Base-by-base conservation (phyloP, 768 basidiomycete genomes). In the Rhodotorula kratochvilovae region DNA sequence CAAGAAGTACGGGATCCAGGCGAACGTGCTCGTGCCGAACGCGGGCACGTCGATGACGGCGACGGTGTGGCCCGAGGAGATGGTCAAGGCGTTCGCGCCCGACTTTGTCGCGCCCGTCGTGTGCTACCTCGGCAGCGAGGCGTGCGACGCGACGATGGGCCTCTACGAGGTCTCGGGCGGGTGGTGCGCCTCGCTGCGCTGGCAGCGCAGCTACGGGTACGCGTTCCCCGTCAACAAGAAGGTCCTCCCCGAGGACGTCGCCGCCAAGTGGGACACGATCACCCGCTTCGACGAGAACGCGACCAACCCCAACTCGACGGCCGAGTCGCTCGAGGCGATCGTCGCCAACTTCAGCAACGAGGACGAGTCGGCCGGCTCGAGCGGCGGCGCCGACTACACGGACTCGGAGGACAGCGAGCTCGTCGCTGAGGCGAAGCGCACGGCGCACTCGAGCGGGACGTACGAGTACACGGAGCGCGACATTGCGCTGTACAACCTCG, bases 101-200 rank as follows among this genome's bases (percentile, higher is more conserved):
- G 92, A 96, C 77, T 95, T 84, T 77, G 87, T 98, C 63, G 92
- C 95, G 5, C 95, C 96, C 17, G 79, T 98, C 56, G 92, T 96
- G 36, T 94, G 92, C 13, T 98, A 89, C 79, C 85, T 99, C 43
- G 88, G 86, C 7, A 92, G 90, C 78, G 86, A 87, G 80, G 86
- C 85, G 85, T 89, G 87, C 65, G 85, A 87, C 48, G 87, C 87
- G 15, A 86, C 88, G 21, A 90, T 90, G 15, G 82, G 83, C 11
- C 79, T 99, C 61, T 94, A 94, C 80, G 94, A 97, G 80, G 85
- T 92, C 51, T 85, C 85, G 23, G 93, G 90, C 33, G 96, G 95
- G 0, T 97, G 92, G 90, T 89, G 89, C 6, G 91, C 91, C 1
- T 87, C 93, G 80, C 88, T 90, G 43, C 85, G 95, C 67, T 99